phyloP scores from a whole-genome alignment of 441 rosid species.

The Corymbia calophylla region DNA sequence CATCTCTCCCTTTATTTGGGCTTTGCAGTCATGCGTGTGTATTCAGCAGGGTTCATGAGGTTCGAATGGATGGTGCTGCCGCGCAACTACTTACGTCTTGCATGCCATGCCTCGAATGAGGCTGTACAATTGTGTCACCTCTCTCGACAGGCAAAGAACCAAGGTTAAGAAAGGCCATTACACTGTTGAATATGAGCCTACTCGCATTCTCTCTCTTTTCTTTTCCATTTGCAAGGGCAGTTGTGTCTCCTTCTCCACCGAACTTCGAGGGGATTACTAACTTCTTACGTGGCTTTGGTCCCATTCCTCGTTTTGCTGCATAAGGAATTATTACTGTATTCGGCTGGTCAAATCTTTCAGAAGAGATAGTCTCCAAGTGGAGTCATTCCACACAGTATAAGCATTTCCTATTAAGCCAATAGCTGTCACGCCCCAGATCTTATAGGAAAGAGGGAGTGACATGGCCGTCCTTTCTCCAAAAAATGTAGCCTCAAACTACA shows the following conservation, averaged over 20 bases:
- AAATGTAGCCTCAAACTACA: too few relatives aligned
- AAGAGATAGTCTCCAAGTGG: background rate
- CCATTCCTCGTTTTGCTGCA: background rate
- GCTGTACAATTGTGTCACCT: conserved; percentile 84
- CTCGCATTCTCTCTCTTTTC: too few relatives aligned
- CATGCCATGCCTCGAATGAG: conserved; percentile 90
- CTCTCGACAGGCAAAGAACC: conserved; percentile 77
- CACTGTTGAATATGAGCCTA: too few relatives aligned
- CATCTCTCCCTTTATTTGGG: background rate
- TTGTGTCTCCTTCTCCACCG: too few relatives aligned
- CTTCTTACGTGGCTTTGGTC: background rate
- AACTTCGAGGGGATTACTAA: too few relatives aligned
- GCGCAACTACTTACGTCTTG: conserved; percentile 76
- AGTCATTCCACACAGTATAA: background rate
- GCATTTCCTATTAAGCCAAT: background rate
- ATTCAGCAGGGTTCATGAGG: conserved; percentile 84
- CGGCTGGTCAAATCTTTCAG: background rate
- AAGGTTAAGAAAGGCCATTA: conserved; percentile 42
- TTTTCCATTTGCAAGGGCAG: too few relatives aligned
- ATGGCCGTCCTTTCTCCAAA: too few relatives aligned
- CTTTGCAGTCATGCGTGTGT: conserved; percentile 71
- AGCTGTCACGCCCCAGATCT: background rate
- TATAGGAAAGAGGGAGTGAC: too few relatives aligned
- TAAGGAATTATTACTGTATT: background rate
- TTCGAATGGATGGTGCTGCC: conserved; percentile 99